Conservation (phyloP, 306 rosid species). For the Fragaria iinumae region DNA sequence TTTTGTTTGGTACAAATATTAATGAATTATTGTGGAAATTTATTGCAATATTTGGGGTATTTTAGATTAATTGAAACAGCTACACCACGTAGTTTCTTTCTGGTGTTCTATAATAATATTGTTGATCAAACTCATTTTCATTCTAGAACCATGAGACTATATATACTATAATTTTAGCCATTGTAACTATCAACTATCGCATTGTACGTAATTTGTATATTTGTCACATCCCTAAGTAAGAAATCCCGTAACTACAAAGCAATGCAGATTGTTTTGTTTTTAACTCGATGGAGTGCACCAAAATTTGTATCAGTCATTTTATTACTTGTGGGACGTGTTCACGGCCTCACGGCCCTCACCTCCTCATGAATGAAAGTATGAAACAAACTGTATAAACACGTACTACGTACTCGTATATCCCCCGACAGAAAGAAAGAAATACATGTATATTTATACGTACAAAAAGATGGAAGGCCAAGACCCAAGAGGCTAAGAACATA, state of each 20-base stretch:
- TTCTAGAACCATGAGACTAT: neutral
- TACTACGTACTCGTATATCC: too few species aligned
- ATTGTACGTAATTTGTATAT: too few species aligned
- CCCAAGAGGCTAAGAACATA: neutral
- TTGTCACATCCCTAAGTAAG: neutral
- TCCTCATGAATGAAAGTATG: too few species aligned
- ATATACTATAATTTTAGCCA: neutral
- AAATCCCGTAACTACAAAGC: neutral
- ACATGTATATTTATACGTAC: too few species aligned
- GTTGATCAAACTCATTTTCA: neutral
- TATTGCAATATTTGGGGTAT: neutral
- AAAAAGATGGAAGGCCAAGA: neutral
- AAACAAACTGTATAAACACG: too few species aligned
- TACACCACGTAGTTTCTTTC: neutral
- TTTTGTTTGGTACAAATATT: neutral
- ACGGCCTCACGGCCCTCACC: too few species aligned
- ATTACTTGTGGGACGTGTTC: neutral
- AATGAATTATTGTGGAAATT: neutral
- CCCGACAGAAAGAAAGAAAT: too few species aligned
- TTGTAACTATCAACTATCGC: neutral
- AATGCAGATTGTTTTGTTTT: neutral
- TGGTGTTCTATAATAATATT: neutral
- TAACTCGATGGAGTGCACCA: neutral
- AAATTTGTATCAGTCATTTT: neutral
- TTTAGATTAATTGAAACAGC: neutral